phyloP scores from a whole-genome alignment of 2,329 filamentous ascomycete species.

The Metarhizium brunneum region DNA sequence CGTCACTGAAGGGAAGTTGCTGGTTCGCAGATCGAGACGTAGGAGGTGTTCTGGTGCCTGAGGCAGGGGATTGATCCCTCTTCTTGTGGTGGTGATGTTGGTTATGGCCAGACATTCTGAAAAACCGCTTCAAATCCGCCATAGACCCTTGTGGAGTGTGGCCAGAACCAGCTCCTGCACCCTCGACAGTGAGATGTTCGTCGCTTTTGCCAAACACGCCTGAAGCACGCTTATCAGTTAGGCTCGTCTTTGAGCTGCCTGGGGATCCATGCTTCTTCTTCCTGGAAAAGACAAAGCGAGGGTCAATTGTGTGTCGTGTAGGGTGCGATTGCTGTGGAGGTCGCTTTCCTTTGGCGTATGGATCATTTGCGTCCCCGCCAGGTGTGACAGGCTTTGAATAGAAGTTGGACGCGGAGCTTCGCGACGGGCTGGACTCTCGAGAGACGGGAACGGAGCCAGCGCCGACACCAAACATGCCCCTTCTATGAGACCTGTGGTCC shows the following conservation, averaged over 20 bases:
- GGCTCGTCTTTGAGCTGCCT: slow-evolving; percentile 39
- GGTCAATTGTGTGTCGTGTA: slow-evolving; percentile 56
- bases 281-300: slow-evolving; percentile 74
- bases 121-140: slow-evolving; percentile 93
- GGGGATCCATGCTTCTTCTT: slow-evolving; percentile 59
- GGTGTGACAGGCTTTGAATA: slow-evolving; percentile 72
- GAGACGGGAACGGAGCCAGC: slow-evolving; percentile 47
- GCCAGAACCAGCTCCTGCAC: slow-evolving; percentile 9
- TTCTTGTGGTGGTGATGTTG: slow-evolving; percentile 67
- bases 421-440: slow-evolving; percentile 55
- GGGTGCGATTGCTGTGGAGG: slow-evolving; percentile 58
- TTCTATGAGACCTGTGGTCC: slow-evolving; percentile 36
- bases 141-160: slow-evolving; percentile 62
- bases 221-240: slow-evolving; percentile 46
- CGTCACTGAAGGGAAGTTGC: slow-evolving; percentile 84
- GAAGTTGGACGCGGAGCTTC: slow-evolving; percentile 50
- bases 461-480: slow-evolving; percentile 43
- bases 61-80: slow-evolving; percentile 54
- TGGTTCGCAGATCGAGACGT: slow-evolving; percentile 35
- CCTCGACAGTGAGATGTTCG: slow-evolving; percentile 19
- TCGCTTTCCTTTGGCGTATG: slow-evolving; percentile 75
- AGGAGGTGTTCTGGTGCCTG: slow-evolving; percentile 39
- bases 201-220: slow-evolving; percentile 28
- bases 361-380: slow-evolving; percentile 70
- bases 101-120: slow-evolving; percentile 64